Base-by-base conservation (phyloP, 176 grass and related monocot genomes). In the Lolium rigidum region DNA sequence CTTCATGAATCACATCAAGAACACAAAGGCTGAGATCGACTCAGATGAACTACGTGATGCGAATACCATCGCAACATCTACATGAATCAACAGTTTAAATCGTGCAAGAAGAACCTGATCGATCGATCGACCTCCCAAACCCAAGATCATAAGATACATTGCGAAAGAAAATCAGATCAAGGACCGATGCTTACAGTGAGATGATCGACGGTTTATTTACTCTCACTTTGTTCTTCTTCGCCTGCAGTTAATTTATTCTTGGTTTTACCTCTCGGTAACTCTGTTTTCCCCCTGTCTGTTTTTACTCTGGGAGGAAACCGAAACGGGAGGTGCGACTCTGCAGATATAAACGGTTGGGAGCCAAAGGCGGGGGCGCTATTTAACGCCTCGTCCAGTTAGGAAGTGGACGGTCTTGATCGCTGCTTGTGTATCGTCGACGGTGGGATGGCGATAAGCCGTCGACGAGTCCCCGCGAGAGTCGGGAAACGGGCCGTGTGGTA, bases 271-370 rank as follows among this genome's bases (percentile, higher is more conserved):
- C 56, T 56, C 1, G 50, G 11, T 65, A 46, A 41, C 68, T 70
- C 18, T 63, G 44, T 25, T 81, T 73, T 26, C 38, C 24, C 22
- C 46, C 21, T 46, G 51, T 74, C 22, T 50, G 73, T 78, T 79
- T 79, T 77, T 47, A 55, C 71, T 35, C 43, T 25, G 59, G 38
- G 58, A 80, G 67, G 76, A 83, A 87, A 82, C 88, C 65, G 75
- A 80, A 84, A 75, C 9, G 58, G 66, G 80, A 76, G 83, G 78
- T 61, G 18, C 4, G 46, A 16, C 50, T 14, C 11, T 22, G 49
- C 62, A 21, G 59, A 81, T 49, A 89, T 85, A 80, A 89, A 89
- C 20, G 89, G 85, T 51, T n/a, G 0, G 38, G 80, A 87, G 89
- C 24, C 38, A 87, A 76, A 76, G 48, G 48, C 73, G 73, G 73